Evolutionary conservation across 352 stramenopile genomes (phyloP), one percentile per base, ranked within the genome.

Genomic region (Phytophthora megakarya): DNA sequence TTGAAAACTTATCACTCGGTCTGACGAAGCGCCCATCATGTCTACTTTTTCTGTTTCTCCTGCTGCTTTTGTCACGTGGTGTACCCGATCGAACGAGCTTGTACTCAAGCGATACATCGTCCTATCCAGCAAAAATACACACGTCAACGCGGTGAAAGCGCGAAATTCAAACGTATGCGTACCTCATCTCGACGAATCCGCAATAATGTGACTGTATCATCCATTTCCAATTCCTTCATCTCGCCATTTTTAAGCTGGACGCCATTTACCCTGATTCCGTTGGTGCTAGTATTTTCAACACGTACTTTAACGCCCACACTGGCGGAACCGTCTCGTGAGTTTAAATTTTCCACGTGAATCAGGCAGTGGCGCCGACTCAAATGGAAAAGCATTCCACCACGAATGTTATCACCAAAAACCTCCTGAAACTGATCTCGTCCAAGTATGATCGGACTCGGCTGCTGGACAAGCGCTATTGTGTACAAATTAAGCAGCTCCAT

Each of bases 211-310:
- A 92, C 65, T 7, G 72, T 75, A 57, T 92, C 83, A 9, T 76
- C 71, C 22, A 83, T 44, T n/a, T 84, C 71, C 10, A 92, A 67
- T 23, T 84, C 70, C 19, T 70, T 32, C 3, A 55, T 54, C 37
- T 85, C 70, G 3, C 71, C 64, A 51, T 75, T 75, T 67, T 84
- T 84, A 32, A 92, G 66, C n/a, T 66, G 37, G 19, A 64, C 42
- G 6, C 77, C 77, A 57, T 92, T 92, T 12, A 92, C 70, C 15
- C 78, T 68, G 9, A 88, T 74, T 5, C 83, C 83, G 33, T 92
- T 92, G 16, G 80, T 89, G 51, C 83, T 92, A 5, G 80, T 92
- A 47, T 92, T 82, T 67, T 89, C 75, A 10, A 92, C 66, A n/a
- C 65, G 45, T 12, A 89, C 67, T 52, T 78, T 81, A 30, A 88